Percentiles rank a stretch among this genome's conserved stretches.
phyloP scores from a whole-genome alignment of 176 grass and related monocot species.

The Thinopyrum elongatum region DNA sequence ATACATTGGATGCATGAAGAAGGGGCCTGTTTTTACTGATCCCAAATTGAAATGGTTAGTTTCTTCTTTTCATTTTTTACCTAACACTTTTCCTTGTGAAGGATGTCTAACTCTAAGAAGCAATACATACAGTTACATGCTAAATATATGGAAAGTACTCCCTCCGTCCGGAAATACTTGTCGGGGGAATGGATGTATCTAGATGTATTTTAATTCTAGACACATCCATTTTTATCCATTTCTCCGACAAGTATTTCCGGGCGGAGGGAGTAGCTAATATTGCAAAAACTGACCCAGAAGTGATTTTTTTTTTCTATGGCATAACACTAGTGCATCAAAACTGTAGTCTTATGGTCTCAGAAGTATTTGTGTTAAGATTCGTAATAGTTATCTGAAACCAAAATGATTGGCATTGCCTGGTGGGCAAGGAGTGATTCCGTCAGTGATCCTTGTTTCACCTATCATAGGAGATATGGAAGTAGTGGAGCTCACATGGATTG shows the following conservation, averaged over 20 bases:
- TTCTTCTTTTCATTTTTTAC: not conserved
- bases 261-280: not conserved
- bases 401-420: not conserved
- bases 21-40: slow-evolving; percentile 98
- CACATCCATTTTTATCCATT: no score
- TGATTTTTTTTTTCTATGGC: not conserved
- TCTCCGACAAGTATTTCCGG: no score
- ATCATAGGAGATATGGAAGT: not conserved
- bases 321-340: not conserved
- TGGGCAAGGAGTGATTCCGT: not conserved
- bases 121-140: not conserved
- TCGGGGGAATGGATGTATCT: no score
- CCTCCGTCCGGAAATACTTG: no score
- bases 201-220: no score
- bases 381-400: not conserved
- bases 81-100: not conserved
- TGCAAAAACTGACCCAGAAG: not conserved
- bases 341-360: not conserved
- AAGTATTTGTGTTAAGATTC: not conserved
- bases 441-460: not conserved
- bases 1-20: slow-evolving; percentile 99
- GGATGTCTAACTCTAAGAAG: not conserved
- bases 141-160: slow-evolving; percentile 2
- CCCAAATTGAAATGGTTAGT: slow-evolving; percentile 94
- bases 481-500: not conserved